These are phyloP conservation scores for Rhodotorula sp. DNA, from an alignment of 1,284 basidiomycete species.

Conservation along the genomic window DNA sequence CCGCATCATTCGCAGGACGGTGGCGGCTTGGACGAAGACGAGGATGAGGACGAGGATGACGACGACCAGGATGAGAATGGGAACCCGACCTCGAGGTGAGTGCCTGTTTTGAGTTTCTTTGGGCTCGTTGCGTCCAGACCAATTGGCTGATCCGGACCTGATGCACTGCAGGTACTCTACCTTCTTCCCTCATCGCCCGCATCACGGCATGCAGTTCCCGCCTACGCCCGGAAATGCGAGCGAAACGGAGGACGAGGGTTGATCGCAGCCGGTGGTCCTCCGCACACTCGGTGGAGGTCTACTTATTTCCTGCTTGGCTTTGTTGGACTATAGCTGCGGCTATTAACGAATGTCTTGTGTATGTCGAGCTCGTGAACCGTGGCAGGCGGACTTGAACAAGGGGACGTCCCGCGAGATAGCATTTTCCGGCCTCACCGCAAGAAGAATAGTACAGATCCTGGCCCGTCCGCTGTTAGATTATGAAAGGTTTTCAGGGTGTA, in stretches of 20 bases:
- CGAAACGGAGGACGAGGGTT: constrained; percentile 26
- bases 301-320: neutral
- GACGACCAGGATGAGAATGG: constrained; percentile 22
- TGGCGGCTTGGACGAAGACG: neutral
- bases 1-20: neutral
- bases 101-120: neutral
- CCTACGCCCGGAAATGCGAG: constrained; percentile 12
- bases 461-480: too few species aligned
- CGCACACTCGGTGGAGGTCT: too few species aligned
- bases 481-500: too few species aligned
- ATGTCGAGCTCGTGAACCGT: too few species aligned
- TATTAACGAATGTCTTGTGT: too few species aligned
- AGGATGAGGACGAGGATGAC: constrained; percentile 23
- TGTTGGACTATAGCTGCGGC: too few species aligned
- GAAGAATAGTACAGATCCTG: too few species aligned
- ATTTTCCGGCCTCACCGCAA: too few species aligned
- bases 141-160: too few species aligned
- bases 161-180: constrained; percentile 23
- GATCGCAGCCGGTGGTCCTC: too few species aligned
- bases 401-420: too few species aligned
- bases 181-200: constrained; percentile 29
- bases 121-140: neutral
- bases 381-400: too few species aligned
- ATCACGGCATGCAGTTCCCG: constrained; percentile 16
- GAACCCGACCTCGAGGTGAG: neutral